A percentile compares a stretch with the other conserved stretches of the same genome.
These are phyloP conservation scores for Pythium dissimile DNA, from an alignment of 352 stramenopile genomes.

Conservation along the genomic window DNA sequence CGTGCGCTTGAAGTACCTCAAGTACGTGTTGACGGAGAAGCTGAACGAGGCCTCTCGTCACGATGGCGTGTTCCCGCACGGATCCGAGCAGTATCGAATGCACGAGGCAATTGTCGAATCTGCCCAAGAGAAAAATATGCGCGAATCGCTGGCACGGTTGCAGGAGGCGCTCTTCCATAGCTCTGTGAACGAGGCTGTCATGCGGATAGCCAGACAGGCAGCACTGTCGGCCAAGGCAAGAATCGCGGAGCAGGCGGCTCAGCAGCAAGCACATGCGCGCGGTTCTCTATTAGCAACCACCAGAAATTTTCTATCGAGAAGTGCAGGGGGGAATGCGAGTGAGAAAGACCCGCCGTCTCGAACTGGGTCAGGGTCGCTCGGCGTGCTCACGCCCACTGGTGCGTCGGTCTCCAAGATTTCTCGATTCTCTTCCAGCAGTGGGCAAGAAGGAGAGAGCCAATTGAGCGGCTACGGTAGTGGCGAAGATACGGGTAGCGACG, in stretches of 20 bases:
- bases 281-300: slow-evolving; percentile 71
- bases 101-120: slow-evolving; percentile 43
- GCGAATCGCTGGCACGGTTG: slow-evolving; percentile 42
- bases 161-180: slow-evolving; percentile 68
- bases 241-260: slow-evolving; percentile 75
- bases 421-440: slow-evolving; percentile 29
- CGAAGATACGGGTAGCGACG: slow-evolving; percentile 38
- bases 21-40: slow-evolving; percentile 73
- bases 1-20: slow-evolving; percentile 52
- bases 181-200: slow-evolving; percentile 77
- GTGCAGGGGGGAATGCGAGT: slow-evolving; percentile 8
- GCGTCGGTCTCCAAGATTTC: slow-evolving; percentile 49
- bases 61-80: slow-evolving; percentile 67
- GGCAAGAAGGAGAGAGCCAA: slow-evolving; percentile 32
- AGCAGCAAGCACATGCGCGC: slow-evolving; percentile 60
- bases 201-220: slow-evolving; percentile 78
- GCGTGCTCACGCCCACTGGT: slow-evolving; percentile 49
- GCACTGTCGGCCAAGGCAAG: slow-evolving; percentile 75
- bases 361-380: slow-evolving; percentile 22
- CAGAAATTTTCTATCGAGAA: slow-evolving; percentile 58
- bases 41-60: slow-evolving; percentile 64
- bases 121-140: slow-evolving; percentile 52
- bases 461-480: slow-evolving; percentile 29
- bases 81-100: slow-evolving; percentile 57
- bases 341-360: slow-evolving; percentile 14